Base-by-base conservation (phyloP, 1,139 yeast genomes). In the Wickerhamomyces sp. region DNA sequence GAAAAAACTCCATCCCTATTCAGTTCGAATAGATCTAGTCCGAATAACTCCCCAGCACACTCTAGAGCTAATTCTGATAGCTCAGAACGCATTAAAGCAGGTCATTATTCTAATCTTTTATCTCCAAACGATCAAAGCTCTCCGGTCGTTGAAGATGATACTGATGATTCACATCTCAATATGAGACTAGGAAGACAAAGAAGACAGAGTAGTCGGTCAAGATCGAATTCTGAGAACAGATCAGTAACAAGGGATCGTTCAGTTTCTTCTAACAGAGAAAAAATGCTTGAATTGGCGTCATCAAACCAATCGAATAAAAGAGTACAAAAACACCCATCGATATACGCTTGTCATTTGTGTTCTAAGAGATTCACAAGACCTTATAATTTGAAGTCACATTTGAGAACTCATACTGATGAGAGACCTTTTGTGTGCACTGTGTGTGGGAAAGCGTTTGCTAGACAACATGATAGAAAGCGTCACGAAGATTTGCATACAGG, bases 401-500 rank as follows among this genome's bases (percentile, higher is more conserved):
- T 86, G 55, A 68, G 96, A 43, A 90, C 97, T 0, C 98, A 92
- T 60, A 90, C 97, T 0, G 90, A 89, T 58, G 97, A 92, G 58
- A 70, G 95, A 44, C 98, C 98, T 5, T 92, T 80, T 58, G 74
- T 79, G 20, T 92, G 98, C 64, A 72, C 77, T 14, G 76, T 83
- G 7, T 92, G 98, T 64, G 94, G 94, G 8, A 88, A 89, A 61
- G 92, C 96, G 4, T 92, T 92, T 72, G 97, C 97, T 1, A 68
- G 98, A 43, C 96, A 89, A 57, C 97, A 92, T 57, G 98, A 92
- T 62, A 68, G 95, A 31, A 89, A 88, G 58, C 73, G 98, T 32
- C 98, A 92, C 58, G 97, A 90, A 58, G 95, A 88, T 46, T 68
- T 92, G 43, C 98, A 92, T 59, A 72, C 89, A 7, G 97, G 97